Conservation (phyloP, 2,329 filamentous ascomycete species). For the Xylariaceae sp. region DNA sequence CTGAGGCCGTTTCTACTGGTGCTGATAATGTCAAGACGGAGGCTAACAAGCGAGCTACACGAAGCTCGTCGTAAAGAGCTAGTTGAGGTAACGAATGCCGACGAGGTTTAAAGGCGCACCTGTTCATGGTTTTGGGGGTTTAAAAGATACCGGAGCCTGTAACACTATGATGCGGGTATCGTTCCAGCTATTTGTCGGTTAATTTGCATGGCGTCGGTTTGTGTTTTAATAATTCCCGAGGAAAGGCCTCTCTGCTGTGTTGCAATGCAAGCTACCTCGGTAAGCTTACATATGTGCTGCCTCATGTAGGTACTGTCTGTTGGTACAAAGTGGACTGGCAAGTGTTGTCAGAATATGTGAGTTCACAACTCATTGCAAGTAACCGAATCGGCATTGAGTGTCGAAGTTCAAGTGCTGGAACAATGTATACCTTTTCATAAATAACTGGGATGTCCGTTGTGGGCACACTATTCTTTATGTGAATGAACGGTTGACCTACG, state of each 20-base stretch:
- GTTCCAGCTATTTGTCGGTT: constrained; percentile 20
- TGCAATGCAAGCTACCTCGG: too few relatives aligned
- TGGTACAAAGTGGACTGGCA: too few relatives aligned
- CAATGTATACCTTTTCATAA: too few relatives aligned
- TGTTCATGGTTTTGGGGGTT: constrained; percentile 11
- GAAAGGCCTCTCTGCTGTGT: constrained; percentile 3
- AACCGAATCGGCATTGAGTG: too few relatives aligned
- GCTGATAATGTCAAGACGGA: constrained; percentile 75
- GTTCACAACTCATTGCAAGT: too few relatives aligned
- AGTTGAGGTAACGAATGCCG: not conserved
- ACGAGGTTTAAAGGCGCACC: constrained; percentile 13
- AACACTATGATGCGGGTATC: constrained; percentile 21
- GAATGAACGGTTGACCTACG: too few relatives aligned
- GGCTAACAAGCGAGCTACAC: constrained; percentile 56
- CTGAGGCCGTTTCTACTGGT: constrained; percentile 54
- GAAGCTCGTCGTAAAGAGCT: constrained; percentile 48
- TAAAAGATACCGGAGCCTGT: constrained; percentile 18
- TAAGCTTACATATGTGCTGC: too few relatives aligned
- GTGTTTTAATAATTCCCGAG: constrained; percentile 24
- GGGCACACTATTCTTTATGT: too few relatives aligned
- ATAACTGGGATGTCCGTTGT: too few relatives aligned
- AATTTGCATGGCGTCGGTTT: constrained; percentile 30
- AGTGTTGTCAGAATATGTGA: too few relatives aligned
- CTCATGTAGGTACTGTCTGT: too few relatives aligned
- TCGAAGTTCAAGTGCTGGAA: too few relatives aligned